Percentiles rank a stretch among this genome's conserved stretches.
phyloP scores from a whole-genome alignment of 768 basidiomycete species.

The Boletus rubropictus region DNA sequence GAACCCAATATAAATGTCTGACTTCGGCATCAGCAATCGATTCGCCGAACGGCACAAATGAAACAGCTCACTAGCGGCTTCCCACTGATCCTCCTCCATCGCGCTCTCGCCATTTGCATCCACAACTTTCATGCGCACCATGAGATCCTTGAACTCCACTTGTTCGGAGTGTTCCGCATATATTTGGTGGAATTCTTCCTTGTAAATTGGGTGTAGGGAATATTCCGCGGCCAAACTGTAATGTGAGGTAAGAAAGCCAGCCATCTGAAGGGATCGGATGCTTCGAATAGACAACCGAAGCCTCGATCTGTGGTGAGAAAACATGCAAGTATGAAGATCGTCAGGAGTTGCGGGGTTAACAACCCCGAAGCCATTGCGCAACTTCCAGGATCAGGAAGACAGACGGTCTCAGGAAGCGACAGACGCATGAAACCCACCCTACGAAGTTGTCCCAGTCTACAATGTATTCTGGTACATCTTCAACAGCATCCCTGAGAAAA shows the following conservation, averaged over 20 bases:
- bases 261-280: not conserved
- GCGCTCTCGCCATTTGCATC: conserved; percentile 79
- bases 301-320: not conserved
- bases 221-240: conserved; percentile 80
- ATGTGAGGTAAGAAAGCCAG: conserved; percentile 11
- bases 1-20: conserved; percentile 92
- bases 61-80: conserved; percentile 85
- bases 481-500: conserved; percentile 91
- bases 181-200: conserved; percentile 85
- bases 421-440: conserved; percentile 42
- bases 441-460: conserved; percentile 95
- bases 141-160: conserved; percentile 73
- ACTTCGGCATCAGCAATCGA: conserved; percentile 3
- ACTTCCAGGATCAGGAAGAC: not conserved
- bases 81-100: conserved; percentile 96
- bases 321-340: not conserved
- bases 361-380: not conserved
- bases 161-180: conserved; percentile 77
- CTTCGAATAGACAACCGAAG: not conserved
- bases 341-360: not conserved
- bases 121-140: conserved; percentile 89
- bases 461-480: conserved; percentile 94
- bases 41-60: not conserved
- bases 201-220: conserved; percentile 66
- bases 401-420: not conserved